Base-by-base conservation (phyloP, 805 yeast genomes). In the Peterozyma xylosa region DNA sequence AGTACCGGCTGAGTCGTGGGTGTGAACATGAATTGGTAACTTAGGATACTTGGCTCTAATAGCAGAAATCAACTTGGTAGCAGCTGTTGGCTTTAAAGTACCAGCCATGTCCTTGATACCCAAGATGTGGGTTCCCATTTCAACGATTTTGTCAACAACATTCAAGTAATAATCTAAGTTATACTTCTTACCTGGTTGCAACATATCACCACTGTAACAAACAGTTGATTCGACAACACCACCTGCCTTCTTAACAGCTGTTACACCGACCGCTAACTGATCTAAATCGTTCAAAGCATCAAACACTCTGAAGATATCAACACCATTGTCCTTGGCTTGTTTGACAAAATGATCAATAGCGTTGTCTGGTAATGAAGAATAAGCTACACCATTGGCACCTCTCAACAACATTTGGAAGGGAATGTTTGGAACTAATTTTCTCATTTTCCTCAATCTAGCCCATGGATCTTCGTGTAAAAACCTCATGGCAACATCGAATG, bases 41-140 rank as follows among this genome's bases (percentile, higher is more conserved):
- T 87, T 80, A 46, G 99, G 99, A 68, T 86, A 87, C 66, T 77
- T 82, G 48, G 76, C 78, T 69, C 99, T 81, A 55, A 93, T 79
- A 29, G 86, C 70, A 48, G 90, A 79, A 55, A 93, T 77, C 61
- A 93, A 79, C 43, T 82, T 53, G 40, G 74, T 78, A 38, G 99
- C 99, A 49, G 99, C 99, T 48, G 78, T 71, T 49, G 99, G 99
- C 68, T 91, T 90, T 71, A 93, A 66, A 52, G 98, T 91, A 73
- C 99, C 99, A 46, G 99, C 99, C 99, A 93, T 93, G 71, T 93
- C 99, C 70, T 93, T 93, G 63, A 93, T 93, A 70, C 98, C 99
- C 55, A 93, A 74, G 57, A 93, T 76, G 66, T 93, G 99, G 42
- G 98, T 91, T 57, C 99, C 99, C 87, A 90, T 81, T 49, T 69